Evolutionary conservation across 257 asterid species (phyloP), one percentile per base, ranked within the genome.

Genomic region (Striga asiatica): DNA sequence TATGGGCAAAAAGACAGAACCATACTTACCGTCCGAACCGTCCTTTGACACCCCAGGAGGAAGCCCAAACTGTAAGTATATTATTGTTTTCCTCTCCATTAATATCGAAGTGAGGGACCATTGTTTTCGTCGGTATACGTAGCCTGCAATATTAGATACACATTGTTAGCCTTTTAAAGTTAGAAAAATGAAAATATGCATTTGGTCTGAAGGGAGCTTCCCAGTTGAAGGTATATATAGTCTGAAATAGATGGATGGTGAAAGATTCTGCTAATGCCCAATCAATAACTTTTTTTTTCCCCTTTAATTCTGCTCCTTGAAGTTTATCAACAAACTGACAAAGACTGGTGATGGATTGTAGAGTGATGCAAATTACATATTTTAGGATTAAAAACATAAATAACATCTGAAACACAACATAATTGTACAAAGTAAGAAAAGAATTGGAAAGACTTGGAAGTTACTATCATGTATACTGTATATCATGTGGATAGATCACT

Each of bases 1-100:
- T 87, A 55, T 91, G 98, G 98, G 96, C 98, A 37, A 91, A 82
- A 74, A 77, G 98, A 56, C 96, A 87, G 72, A 91, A 91, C 77
- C 96, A 86, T 70, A 89, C 96, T n/a, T 89, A 75, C 32, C 95
- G 98, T 55, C 98, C 95, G 25, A 87, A 87, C 74, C 81, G 98
- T 56, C 96, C 96, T n/a, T 67, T 91, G 68, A 76, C 85, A 7
- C 81, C 85, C n/a, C 93, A 76, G 54, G 96, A 91, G 69, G 98
- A 91, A 76, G 67, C 83, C 52, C 94, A 82, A 68, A 70, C 89
- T 56, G 96, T 91, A 75, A 73, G 46, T 49, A 14, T 19, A 16
- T 64, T 11, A 13, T 8, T 24, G 10, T 5, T 50, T 54, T 39
- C 43, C 24, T 34, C 45, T 39, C 37, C 28, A 22, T 51, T 49